Base-by-base conservation (phyloP, 208 protist species). In the Acanthamoeba triangularis region DNA sequence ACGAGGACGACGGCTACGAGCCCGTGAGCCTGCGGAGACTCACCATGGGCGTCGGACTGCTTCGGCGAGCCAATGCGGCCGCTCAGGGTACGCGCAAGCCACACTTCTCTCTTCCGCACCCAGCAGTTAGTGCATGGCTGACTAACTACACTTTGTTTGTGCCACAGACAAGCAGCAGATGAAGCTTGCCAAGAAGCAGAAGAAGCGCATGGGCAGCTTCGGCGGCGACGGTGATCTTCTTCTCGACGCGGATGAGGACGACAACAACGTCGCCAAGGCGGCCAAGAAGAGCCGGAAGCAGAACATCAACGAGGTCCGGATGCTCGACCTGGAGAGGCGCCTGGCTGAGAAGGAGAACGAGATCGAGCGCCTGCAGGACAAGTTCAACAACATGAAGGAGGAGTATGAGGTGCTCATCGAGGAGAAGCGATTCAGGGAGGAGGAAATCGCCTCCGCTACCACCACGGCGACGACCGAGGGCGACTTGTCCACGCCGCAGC, bases 341-440 rank as follows among this genome's bases (percentile, higher is more conserved):
- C 59, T 91, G 35, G 84, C 49, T 11, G 59, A 91, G 84, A 91
- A 91, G 35, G 84, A 91, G 84, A 23, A 16, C 16, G 59, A 91
- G 59, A 63, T 91, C 35, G 56, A 91, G n/a, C 25, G 28, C 56
- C 25, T 91, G 84, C 49, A 91, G n/a, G 59, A 72, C 35, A 91
- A 41, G 59, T 91, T 72, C 59, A 41, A 91, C 59, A 47, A 91
- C 35, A 72, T 91, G 59, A 63, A 69, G 84, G 84, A 91, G 33
- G 84, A 91, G 35, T 69, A 91, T 33, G 84, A 91, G n/a, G 59
- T 91, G 18, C 59, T 91, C 13, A 14, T 91, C 28, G 84, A 91
- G 37, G 84, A 91, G 84, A 69, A 67, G 59, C 41, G 52, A 14
- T 72, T 69, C 52, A 59, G 84, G 16, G 90, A 94, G 63, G 67